Evolutionary conservation across 164 flowering plant genomes (phyloP), one percentile per base, ranked within the genome.

Genomic region (Buxus sempervirens): DNA sequence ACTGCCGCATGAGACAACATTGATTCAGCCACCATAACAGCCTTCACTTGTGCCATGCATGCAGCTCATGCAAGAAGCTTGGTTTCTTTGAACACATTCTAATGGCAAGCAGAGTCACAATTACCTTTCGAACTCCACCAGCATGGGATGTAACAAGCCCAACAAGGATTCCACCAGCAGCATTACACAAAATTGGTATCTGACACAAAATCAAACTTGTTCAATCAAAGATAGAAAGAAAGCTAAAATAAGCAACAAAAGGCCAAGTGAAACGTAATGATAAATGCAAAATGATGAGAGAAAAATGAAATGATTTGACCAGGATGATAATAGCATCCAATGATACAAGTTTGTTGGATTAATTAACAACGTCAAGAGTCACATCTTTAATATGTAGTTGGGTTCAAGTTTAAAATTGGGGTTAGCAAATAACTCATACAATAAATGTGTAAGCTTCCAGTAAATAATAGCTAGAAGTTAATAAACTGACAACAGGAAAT

Each of bases 131-230:
- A 65, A 93, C 98, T 36, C 98, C 98, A 67, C 96, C 99, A 60
- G 98, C 97, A 73, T 84, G 76, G 70, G 84, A 68, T 58, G 97
- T 96, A 67, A 96, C 91, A 45, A 96, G 92, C 64, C 99, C 98
- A 58, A 96, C 99, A 55, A 96, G 91, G 80, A 96, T 96, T 59
- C 99, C 99, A 57, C 97, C 99, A 65, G 83, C 82, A 61, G 98
- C 97, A 84, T 96, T 96, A 62, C 63, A 67, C 32, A 90, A 15
- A 18, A 91, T 85, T 64, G 98, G 97, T 67, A 96, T 80, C 99
- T 96, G 92, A 68, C 78, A 76, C 53, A 57, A 73, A 55, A 66
- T 5, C 12, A 62, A 65, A 10, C 14, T 26, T 66, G 24, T 14
- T 38, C 42, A 21, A 63, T 56, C 20, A 15, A 32, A 1, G 27